phyloP scores from a whole-genome alignment of 192 early-diverging fungal species.

The Pilobolus umbonatus region DNA sequence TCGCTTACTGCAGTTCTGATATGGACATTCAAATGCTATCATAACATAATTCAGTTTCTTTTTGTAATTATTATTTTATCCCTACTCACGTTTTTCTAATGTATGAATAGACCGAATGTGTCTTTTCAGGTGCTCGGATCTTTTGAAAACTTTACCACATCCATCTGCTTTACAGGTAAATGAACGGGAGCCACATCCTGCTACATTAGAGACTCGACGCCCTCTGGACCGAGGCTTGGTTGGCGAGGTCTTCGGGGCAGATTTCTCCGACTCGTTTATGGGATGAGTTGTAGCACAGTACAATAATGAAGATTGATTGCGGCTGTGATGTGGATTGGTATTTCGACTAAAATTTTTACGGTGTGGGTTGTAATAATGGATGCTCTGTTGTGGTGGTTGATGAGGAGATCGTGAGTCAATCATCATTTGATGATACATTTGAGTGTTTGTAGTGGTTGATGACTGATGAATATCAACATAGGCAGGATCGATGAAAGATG shows the following conservation, averaged over 20 bases:
- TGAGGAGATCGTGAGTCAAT: not conserved
- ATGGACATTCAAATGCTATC: constrained; percentile 49
- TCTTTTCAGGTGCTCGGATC: constrained; percentile 55
- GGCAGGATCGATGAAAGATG: not conserved
- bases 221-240: constrained; percentile 35
- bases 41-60: not conserved
- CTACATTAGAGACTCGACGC: constrained; percentile 43
- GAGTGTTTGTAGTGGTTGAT: not conserved
- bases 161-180: constrained; percentile 48
- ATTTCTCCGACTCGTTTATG: not conserved
- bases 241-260: not conserved
- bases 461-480: constrained; percentile 4
- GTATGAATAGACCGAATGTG: constrained; percentile 56
- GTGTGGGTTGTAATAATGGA: not conserved
- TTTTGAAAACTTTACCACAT: constrained; percentile 53
- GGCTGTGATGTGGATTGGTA: not conserved
- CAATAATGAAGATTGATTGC: not conserved
- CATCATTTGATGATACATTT: not conserved
- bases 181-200: constrained; percentile 32
- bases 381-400: not conserved
- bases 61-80: not conserved
- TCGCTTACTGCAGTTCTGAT: constrained; percentile 47
- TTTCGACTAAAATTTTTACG: constrained; percentile 1
- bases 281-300: not conserved
- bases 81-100: constrained; percentile 52